Base-by-base conservation (phyloP, 495 filamentous ascomycete species). In the Aspergillus mulundensis region DNA sequence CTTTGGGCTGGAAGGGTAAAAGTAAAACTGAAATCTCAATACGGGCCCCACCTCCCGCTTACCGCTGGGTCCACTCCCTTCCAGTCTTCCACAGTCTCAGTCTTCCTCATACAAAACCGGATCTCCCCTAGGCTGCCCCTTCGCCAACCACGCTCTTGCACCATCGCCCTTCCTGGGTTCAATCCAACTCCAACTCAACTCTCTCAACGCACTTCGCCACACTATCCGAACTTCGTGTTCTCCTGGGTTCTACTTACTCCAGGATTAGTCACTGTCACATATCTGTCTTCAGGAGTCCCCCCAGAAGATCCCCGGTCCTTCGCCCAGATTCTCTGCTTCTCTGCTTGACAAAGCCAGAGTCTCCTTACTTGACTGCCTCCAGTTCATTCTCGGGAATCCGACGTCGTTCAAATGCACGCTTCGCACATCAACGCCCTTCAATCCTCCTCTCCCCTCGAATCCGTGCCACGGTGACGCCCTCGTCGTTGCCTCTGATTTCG, bases 351-450 rank as follows among this genome's bases (percentile, higher is more conserved):
- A 19, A n/a, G 21, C 42, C 54, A 51, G 41, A 34, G 55, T 51
- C 39, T 41, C 43, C 21, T 16, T 3, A 28, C 25, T 34, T 46
- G 15, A 34, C 41, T 12, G 20, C 24, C 28, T 43, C 49, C 25
- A 57, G 21, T 40, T 45, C 43, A 18, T 28, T 25, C 44, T 58
- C 62, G 63, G 49, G 65, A 46, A 36, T 60, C 57, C 61, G 66
- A 70, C 71, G 56, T 70, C 72, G 73, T 73, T 77, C 75, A 77
- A 77, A 77, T 77, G 75, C 72, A 69, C 72, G 63, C 66, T 67
- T 70, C 65, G 68, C 68, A 69, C 63, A 72, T 65, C 48, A 40
- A 30, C 58, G 65, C 67, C 54, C 61, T 58, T 63, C 66, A 63
- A 69, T 66, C 71, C 67, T 72, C 74, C 66, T 74, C 73, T 74